Base-by-base conservation (phyloP, 768 basidiomycete genomes). In the Lactarius quietus region DNA sequence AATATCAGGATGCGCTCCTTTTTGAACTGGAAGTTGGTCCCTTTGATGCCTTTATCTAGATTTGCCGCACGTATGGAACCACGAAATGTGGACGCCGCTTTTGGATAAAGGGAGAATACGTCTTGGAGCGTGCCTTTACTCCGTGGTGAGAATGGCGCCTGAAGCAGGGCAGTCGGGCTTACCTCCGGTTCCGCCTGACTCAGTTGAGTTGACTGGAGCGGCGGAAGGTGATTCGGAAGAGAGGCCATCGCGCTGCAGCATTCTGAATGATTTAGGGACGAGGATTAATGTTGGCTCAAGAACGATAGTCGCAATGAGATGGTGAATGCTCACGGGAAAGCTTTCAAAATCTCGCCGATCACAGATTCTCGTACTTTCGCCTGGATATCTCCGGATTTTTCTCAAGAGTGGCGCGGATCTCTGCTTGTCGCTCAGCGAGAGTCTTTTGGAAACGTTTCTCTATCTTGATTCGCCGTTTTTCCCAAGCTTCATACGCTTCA, bases 1-100 rank as follows among this genome's bases (percentile, higher is more conserved):
- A 62, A 33, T 10, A 54, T 45, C 6, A 66, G 56, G 10, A 62
- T 45, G 14, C 61, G 61, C n/a, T 48, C 33, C 26, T 62, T 66
- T 33, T 54, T 62, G 17, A 18, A 20, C 41, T 48, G 65, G 17
- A 62, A 66, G 8, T 57, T 55, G 1, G 38, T 0, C 2, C 7
- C 26, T 20, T n/a, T 45, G 26, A 61, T 62, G 20, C 53, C 59
- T 0, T 53, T 58, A 8, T 54, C 65, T 6, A 66, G 33, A 38
- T 53, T 57, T n/a, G 61, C 65, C 1, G 38, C 33, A 18, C 57
- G 39, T 17, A 62, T 53, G 28, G 5, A 18, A n/a, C 9, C 15
- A 12, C 65, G 48, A 33, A 45, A 66, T 2, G 6, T 41, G 43
- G 20, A 3, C 10, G 20, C 10, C 1, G 61, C 28, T 28, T 59